phyloP scores from a whole-genome alignment of 139 green algal genomes.

The Pedinophyceae sp. region DNA sequence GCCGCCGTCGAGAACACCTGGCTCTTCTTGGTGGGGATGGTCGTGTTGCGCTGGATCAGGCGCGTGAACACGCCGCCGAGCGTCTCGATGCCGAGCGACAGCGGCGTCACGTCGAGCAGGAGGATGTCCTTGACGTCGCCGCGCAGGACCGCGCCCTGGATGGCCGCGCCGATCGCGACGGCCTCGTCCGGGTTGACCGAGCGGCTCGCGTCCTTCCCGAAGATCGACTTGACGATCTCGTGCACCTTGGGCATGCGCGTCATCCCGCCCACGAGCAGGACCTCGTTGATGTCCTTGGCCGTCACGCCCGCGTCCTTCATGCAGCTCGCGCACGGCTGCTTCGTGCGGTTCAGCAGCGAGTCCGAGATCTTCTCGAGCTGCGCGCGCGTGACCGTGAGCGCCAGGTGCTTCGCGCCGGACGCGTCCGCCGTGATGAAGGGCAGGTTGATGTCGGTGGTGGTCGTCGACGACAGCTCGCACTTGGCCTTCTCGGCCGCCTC shows the following conservation, averaged over 20 bases:
- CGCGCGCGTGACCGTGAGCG: conserved; percentile 18
- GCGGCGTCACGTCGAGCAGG: conserved; percentile 94
- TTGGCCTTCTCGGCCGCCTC: conserved; percentile 94
- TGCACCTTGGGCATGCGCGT: conserved; percentile 93
- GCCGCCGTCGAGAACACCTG: conserved; percentile 90
- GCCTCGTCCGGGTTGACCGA: conserved; percentile 98
- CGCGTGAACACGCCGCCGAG: conserved; percentile 96
- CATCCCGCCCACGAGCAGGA: conserved; percentile 96
- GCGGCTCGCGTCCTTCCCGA: conserved; percentile 62
- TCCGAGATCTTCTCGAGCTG: conserved; percentile 81
- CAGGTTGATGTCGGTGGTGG: conserved; percentile 93
- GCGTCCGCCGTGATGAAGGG: conserved; percentile 98
- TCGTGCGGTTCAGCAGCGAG: conserved; percentile 77
- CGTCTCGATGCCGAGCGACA: conserved; percentile 97
- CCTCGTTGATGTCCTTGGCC: conserved; percentile 81
- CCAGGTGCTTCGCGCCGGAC: conserved; percentile 42
- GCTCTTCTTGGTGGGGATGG: conserved; percentile 96
- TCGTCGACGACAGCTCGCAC: conserved; percentile 82
- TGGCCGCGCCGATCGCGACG: conserved; percentile 91
- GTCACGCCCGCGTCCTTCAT: conserved; percentile 69
- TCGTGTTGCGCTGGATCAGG: conserved; percentile 98
- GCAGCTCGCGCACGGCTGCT: conserved; percentile 82
- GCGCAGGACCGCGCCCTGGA: conserved; percentile 87
- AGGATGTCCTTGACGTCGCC: conserved; percentile 95
- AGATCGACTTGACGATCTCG: conserved; percentile 87